These are phyloP conservation scores for Xenosphaeropsis pyriputrescens DNA, from an alignment of 2,329 filamentous ascomycete species.

Conservation along the genomic window DNA sequence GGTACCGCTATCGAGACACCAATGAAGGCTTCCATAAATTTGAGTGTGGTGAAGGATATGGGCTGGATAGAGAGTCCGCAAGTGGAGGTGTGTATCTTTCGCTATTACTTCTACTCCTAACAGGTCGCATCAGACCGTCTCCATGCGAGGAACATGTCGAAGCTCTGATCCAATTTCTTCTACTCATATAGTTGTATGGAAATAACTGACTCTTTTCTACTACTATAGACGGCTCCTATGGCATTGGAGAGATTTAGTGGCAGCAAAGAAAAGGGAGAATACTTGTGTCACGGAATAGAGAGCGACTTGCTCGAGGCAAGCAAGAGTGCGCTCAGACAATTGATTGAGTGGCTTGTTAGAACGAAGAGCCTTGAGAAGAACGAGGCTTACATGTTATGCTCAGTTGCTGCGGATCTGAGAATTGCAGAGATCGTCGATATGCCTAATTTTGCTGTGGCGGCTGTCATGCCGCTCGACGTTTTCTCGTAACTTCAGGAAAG, in stretches of 20 bases:
- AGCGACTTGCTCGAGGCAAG: constrained; percentile 30
- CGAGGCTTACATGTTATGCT: constrained; percentile 37
- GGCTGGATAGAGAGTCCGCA: constrained; percentile 31
- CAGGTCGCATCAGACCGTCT: too few species aligned
- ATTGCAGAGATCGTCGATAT: constrained; percentile 37
- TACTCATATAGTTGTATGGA: too few species aligned
- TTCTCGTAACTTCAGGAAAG: constrained; percentile 17
- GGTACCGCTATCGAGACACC: constrained; percentile 41
- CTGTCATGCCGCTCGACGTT: constrained; percentile 30
- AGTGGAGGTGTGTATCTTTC: too few species aligned
- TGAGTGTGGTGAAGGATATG: constrained; percentile 30
- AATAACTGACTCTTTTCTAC: too few species aligned
- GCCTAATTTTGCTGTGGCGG: constrained; percentile 35
- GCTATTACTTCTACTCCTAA: too few species aligned
- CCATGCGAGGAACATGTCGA: too few species aligned
- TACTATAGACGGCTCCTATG: constrained; percentile 9
- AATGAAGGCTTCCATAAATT: constrained; percentile 30
- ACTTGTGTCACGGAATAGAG: constrained; percentile 31
- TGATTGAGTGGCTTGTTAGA: constrained; percentile 31
- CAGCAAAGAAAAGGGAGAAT: constrained; percentile 29
- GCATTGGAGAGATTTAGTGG: constrained; percentile 27
- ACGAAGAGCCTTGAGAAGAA: constrained; percentile 27
- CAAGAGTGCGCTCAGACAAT: constrained; percentile 28
- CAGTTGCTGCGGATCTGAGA: constrained; percentile 32
- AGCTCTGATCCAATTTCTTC: too few species aligned